Conservation (phyloP, 257 asterid species). For the Handroanthus guayacan region DNA sequence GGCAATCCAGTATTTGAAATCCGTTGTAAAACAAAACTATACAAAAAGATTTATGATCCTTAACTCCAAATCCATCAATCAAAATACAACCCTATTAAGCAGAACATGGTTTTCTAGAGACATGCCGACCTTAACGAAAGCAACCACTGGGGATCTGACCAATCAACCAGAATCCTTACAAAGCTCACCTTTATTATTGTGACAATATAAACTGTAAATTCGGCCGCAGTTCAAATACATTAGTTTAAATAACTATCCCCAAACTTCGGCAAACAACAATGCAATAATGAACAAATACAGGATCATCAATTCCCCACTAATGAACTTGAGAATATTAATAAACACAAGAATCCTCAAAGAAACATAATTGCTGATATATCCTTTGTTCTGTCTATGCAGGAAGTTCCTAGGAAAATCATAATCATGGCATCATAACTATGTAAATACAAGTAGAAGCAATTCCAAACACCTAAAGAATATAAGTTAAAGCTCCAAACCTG, state of each 20-base stretch:
- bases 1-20: too few relatives aligned
- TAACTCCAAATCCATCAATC: too few relatives aligned
- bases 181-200: too few relatives aligned
- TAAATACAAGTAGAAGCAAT: not conserved
- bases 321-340: not conserved
- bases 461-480: not conserved
- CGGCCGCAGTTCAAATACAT: too few relatives aligned
- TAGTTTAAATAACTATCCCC: slow-evolving; percentile 1
- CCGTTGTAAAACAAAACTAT: too few relatives aligned
- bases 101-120: too few relatives aligned
- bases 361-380: not conserved
- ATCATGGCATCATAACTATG: not conserved
- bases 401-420: not conserved
- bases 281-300: slow-evolving; percentile 18
- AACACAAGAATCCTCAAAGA: not conserved
- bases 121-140: too few relatives aligned
- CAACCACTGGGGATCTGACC: too few relatives aligned
- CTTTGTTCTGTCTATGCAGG: not conserved
- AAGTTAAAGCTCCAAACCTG: slow-evolving; percentile 52
- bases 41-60: too few relatives aligned
- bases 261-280: not conserved
- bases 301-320: not conserved
- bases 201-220: too few relatives aligned
- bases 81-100: too few relatives aligned
- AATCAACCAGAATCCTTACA: too few relatives aligned